phyloP scores from a whole-genome alignment of 202 grass and related monocot species.

The Thinopyrum obtusiflorum region DNA sequence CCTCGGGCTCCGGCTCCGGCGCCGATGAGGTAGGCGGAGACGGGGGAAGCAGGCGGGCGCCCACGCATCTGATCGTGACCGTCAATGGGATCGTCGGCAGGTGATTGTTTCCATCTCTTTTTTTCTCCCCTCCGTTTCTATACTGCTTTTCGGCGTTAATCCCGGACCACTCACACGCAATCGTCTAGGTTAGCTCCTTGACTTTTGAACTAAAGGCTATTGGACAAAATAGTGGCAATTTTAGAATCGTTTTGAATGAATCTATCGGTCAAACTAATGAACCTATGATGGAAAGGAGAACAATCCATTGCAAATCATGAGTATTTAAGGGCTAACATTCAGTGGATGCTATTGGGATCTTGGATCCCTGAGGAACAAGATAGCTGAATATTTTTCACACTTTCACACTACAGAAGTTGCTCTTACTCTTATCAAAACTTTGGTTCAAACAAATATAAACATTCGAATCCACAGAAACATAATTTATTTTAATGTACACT shows the following conservation, averaged over 20 bases:
- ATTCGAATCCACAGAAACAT: not conserved
- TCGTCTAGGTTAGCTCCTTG: not conserved
- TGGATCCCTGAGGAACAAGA: not conserved
- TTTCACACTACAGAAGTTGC: constrained; percentile 10
- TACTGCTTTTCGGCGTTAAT: not conserved
- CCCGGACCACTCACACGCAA: not conserved
- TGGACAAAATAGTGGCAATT: not conserved
- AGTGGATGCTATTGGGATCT: not conserved
- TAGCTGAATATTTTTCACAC: not conserved
- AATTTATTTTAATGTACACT: too few species aligned
- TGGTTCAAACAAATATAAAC: not conserved
- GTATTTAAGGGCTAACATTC: not conserved
- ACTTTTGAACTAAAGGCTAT: not conserved
- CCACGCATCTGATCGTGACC: constrained; percentile 72
- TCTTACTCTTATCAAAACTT: not conserved
- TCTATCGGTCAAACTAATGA: not conserved
- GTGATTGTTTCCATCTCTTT: constrained; percentile 27
- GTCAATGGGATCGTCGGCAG: constrained; percentile 90
- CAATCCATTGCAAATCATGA: not conserved
- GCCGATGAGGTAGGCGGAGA: not conserved
- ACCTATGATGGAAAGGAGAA: not conserved
- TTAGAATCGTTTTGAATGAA: not conserved
- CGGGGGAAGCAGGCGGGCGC: constrained; percentile 22
- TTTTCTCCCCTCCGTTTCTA: not conserved
- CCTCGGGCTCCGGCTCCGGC: constrained; percentile 21